A percentile compares a stretch with the other conserved stretches of the same genome.
Evolutionary conservation across 179 eudicot genomes (phyloP).

Genomic region (Amaranthus tricolor): DNA sequence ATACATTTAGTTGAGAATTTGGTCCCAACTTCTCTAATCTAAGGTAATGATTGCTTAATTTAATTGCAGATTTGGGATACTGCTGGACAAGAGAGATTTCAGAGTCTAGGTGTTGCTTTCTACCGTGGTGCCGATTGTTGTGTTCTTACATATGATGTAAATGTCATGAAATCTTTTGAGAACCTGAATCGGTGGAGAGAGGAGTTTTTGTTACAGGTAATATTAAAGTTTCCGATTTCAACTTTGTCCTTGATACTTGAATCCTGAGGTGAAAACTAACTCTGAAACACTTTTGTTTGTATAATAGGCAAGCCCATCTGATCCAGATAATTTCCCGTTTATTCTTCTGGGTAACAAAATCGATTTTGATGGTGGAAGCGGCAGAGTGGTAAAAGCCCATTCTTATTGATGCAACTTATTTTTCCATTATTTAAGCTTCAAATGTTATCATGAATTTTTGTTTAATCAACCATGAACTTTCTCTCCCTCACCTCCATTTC

Average conservation of each 20-base stretch:
- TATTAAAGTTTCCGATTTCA: background rate
- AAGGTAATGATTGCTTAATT: slow-evolving; percentile 6
- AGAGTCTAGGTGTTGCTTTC: slow-evolving; percentile 65
- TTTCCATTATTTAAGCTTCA: background rate
- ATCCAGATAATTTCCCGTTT: slow-evolving; percentile 72
- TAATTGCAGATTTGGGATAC: slow-evolving; percentile 58
- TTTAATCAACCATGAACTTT: too few relatives aligned
- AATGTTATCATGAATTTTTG: background rate
- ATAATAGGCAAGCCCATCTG: slow-evolving; percentile 24
- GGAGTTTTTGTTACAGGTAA: slow-evolving; percentile 57
- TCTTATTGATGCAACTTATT: background rate
- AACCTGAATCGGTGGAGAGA: slow-evolving; percentile 60
- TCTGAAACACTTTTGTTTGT: background rate
- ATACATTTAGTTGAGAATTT: background rate
- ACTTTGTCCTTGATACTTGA: background rate
- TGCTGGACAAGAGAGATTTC: slow-evolving; percentile 63
- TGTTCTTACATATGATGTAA: slow-evolving; percentile 64
- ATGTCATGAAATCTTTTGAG: slow-evolving; percentile 58
- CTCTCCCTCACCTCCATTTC: too few relatives aligned
- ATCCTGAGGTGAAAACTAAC: background rate
- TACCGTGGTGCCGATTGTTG: slow-evolving; percentile 69
- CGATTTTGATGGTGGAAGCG: slow-evolving; percentile 68
- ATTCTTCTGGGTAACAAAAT: slow-evolving; percentile 71
- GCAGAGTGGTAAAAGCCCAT: slow-evolving; percentile 49
- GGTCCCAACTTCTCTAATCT: background rate